phyloP scores from a whole-genome alignment of 768 basidiomycete genomes.

The Fibroporia radiculosa region DNA sequence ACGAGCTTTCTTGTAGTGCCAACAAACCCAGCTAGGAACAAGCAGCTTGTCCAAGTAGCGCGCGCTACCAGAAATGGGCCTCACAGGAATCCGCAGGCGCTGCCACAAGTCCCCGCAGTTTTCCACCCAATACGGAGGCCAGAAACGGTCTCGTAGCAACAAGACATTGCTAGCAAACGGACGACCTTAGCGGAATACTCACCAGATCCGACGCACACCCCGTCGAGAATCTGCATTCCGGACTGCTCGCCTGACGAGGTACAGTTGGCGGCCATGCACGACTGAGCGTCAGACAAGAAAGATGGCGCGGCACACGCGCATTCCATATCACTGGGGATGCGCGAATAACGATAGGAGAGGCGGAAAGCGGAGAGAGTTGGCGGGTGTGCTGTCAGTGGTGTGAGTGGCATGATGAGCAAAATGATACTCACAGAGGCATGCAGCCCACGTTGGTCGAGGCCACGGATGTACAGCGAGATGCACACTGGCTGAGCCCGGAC shows the following conservation, averaged over 20 bases:
- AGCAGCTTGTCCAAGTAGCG: neutral
- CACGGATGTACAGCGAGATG: constrained; percentile 4
- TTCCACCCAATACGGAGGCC: neutral
- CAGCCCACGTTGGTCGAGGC: constrained; percentile 8
- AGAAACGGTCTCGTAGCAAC: neutral
- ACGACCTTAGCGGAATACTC: too few relatives aligned
- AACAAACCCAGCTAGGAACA: neutral
- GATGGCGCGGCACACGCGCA: constrained; percentile 11
- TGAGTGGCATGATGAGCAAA: neutral
- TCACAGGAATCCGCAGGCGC: neutral
- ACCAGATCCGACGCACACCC: constrained; percentile 4
- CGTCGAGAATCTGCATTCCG: constrained; percentile 7
- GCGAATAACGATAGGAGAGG: neutral
- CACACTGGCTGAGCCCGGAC: constrained; percentile 4
- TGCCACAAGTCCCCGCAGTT: neutral
- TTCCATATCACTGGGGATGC: constrained; percentile 5
- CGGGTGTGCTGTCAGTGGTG: neutral
- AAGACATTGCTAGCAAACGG: too few relatives aligned
- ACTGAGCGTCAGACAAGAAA: constrained; percentile 10
- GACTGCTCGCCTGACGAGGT: constrained; percentile 5
- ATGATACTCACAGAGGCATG: constrained; percentile 7
- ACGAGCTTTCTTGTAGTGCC: too few relatives aligned
- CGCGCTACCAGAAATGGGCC: neutral
- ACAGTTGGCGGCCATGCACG: constrained; percentile 12
- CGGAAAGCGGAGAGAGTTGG: neutral